Conservation (phyloP, 2,329 filamentous ascomycete genomes). For the Biscogniauxia mediterranea region DNA sequence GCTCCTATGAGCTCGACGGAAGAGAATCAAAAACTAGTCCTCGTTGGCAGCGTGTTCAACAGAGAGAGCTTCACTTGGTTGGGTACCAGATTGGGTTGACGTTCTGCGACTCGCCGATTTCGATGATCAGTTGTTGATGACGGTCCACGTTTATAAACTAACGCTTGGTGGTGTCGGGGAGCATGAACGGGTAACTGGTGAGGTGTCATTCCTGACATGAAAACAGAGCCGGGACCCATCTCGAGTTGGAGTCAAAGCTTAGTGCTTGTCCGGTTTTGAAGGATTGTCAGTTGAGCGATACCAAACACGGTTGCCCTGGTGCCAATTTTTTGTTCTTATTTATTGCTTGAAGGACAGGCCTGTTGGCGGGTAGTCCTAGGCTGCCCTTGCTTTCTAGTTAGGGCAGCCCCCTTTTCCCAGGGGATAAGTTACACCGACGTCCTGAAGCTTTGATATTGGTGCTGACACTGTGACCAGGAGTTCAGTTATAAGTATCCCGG, state of each 20-base stretch:
- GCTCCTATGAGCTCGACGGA: slow-evolving; percentile 44
- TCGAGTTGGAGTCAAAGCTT: slow-evolving; percentile 91
- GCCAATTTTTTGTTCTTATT: slow-evolving; percentile 26
- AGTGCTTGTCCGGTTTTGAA: slow-evolving; percentile 70
- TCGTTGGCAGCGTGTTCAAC: slow-evolving; percentile 81
- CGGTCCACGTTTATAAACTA: slow-evolving; percentile 18
- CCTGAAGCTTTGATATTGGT: neutral
- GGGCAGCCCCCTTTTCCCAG: slow-evolving; percentile 27
- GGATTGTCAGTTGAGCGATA: slow-evolving; percentile 23
- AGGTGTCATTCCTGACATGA: slow-evolving; percentile 19
- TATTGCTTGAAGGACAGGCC: slow-evolving; percentile 12
- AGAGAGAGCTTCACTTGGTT: slow-evolving; percentile 57
- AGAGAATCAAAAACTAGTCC: slow-evolving; percentile 96
- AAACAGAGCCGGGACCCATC: slow-evolving; percentile 71
- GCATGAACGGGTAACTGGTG: slow-evolving; percentile 16
- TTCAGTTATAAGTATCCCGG: slow-evolving; percentile 11
- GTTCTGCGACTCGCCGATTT: slow-evolving; percentile 30
- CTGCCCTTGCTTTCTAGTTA: slow-evolving; percentile 16
- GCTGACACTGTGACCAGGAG: slow-evolving; percentile 19
- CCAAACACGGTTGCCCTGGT: slow-evolving; percentile 8
- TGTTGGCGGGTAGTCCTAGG: slow-evolving; percentile 21
- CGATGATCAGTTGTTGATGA: slow-evolving; percentile 21
- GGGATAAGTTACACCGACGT: slow-evolving; percentile 30
- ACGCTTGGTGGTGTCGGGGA: slow-evolving; percentile 13
- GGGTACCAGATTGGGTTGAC: slow-evolving; percentile 14